Evolutionary conservation across 2,329 filamentous ascomycete genomes (phyloP).

Genomic region (Beauveria sp.): DNA sequence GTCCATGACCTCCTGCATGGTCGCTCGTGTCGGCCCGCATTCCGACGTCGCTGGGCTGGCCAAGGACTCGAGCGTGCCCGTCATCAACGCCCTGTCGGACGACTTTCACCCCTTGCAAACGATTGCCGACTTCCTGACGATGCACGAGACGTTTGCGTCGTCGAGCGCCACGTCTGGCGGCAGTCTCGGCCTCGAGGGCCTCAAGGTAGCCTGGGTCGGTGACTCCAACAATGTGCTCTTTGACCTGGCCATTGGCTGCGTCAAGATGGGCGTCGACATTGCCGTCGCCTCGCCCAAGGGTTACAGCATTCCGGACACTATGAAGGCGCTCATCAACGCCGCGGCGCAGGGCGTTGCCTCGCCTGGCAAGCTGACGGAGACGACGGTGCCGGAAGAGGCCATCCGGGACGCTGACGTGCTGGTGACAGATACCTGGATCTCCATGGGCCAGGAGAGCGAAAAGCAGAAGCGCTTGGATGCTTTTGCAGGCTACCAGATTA

Average conservation of each 20-base stretch:
- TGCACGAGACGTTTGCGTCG: conserved; percentile 67
- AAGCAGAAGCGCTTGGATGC: conserved; percentile 66
- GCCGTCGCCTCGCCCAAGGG: conserved; percentile 79
- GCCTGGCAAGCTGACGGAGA: conserved; percentile 65
- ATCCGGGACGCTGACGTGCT: conserved; percentile 81
- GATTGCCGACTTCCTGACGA: conserved; percentile 88
- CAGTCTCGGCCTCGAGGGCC: conserved; percentile 62
- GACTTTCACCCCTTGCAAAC: conserved; percentile 91
- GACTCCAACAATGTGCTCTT: conserved; percentile 97
- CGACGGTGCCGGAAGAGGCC: conserved; percentile 73
- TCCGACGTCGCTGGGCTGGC: conserved; percentile 66
- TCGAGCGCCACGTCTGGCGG: conserved; percentile 29
- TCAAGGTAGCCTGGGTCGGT: conserved; percentile 93
- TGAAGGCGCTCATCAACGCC: conserved; percentile 64
- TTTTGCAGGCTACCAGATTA: conserved; percentile 89
- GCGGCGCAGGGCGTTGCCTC: conserved; percentile 49
- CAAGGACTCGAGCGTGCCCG: conserved; percentile 66
- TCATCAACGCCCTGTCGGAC: conserved; percentile 83
- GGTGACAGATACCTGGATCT: conserved; percentile 96
- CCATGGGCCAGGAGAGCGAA: conserved; percentile 95
- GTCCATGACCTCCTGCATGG: conserved; percentile 82
- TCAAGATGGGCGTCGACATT: conserved; percentile 82
- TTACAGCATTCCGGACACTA: conserved; percentile 70
- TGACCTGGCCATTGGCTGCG: conserved; percentile 79
- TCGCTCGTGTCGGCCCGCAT: conserved; percentile 71